Evolutionary conservation across 2,329 filamentous ascomycete genomes (phyloP), one percentile per base, ranked within the genome.

Genomic region (Alternaria sp.): DNA sequence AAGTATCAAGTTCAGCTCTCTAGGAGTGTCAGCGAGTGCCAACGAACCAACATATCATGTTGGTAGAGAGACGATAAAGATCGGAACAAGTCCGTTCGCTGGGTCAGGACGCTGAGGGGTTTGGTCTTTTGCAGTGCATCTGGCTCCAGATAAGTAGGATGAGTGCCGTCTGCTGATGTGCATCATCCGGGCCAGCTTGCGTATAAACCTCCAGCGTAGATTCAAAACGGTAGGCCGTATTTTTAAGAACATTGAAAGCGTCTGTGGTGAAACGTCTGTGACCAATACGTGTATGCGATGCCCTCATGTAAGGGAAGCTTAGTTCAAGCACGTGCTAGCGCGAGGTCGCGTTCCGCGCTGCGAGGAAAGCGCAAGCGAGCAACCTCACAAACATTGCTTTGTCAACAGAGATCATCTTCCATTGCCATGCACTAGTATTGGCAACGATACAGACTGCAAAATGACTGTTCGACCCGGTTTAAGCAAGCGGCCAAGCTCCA

Each of bases 401-500:
- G 25, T 30, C 52, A 49, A 62, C 46, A 55, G 43, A 38, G 43
- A 34, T 53, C 38, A 53, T 34, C 50, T 34, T 36, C 45, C 30
- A 45, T 45, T 36, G 18, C 10, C 38, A 58, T 54, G 55, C 54
- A 44, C 40, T 16, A 25, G 10, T 20, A 20, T 9, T 25, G 22
- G 14, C 25, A 32, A 43, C 27, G 51, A 20, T n/a, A 41, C 27
- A 49, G 28, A 9, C 11, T 27, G 6, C 40, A 57, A 34, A 2
- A 77, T 78, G 75, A 12, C 62, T 14, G 55, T 63, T 12, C 67
- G 64, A 12, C 64, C 70, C 22, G 38, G 36, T 4, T 28, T 69
- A 7, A 64, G 65, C 41, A 80, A 83, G 66, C 75, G 81, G 34
- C 65, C 73, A 16, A 77, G 69, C 53, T 77, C 79, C 8, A 73